Evolutionary conservation across 345 rosid species (phyloP), one percentile per base, ranked within the genome.

Genomic region (Physaria fendleri): DNA sequence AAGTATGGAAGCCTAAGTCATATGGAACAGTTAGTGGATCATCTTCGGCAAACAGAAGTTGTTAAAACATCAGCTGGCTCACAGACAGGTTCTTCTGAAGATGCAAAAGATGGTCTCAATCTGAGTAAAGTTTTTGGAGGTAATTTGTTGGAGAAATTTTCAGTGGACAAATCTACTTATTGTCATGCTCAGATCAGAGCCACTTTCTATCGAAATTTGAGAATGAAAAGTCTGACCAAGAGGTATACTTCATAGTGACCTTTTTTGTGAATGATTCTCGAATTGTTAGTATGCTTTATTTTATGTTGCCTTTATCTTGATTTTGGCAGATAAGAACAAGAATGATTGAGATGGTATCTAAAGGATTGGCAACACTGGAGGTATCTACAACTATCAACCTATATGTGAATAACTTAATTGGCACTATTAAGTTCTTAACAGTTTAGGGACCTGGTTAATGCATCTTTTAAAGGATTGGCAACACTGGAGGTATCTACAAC

Each of bases 181-280:
- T 66, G 89, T 18, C 70, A 41, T 40, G 94, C 97, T 6, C 88
- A 86, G 74, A 79, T 93, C 35, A 85, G 97, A 78, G 99, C 99
- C 54, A 82, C 95, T 50, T 93, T 93, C 72, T 93, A 93, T 71
- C 99, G 97, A 93, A 93, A 69, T 93, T 93, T 42, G 99, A 93
- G 71, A 93, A 93, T 42, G 99, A 93, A 77, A 89, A 93, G 82
- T 77, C 99, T 41, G 99, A 93, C 74, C 97, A 93, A 66, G 97
- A 93, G 97, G 99, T 89, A 69, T 0, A 0, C 1, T 47, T 11
- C 56, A 47, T 30, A 24, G 40, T 42, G 17, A n/a, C 27, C 14
- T 21, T 47, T 21, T 60, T 28, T 33, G 24, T 11, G 32, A 49
- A 12, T 6, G 16, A 12, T 13, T 21, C 8, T 43, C 13, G 1